These are phyloP conservation scores for Helicocarpus griseus DNA, from an alignment of 2,329 filamentous ascomycete species.

Conservation along the genomic window DNA sequence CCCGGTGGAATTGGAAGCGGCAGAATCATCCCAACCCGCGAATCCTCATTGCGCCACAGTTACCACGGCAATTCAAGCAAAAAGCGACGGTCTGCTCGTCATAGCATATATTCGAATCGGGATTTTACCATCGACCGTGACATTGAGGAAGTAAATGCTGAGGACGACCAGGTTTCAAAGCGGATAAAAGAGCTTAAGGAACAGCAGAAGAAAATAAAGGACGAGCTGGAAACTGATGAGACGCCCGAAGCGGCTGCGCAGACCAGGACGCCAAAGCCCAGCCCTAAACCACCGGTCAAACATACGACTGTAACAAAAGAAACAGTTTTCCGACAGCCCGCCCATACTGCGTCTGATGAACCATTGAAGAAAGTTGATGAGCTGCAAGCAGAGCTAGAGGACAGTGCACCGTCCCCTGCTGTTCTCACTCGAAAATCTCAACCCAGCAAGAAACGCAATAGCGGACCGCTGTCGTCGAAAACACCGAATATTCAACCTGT, in stretches of 20 bases:
- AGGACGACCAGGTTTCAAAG: conserved; percentile 48
- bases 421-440: conserved; percentile 51
- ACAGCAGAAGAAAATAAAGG: conserved; percentile 46
- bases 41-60: conserved; percentile 55
- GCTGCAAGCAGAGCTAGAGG: conserved; percentile 34
- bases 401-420: conserved; percentile 61
- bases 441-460: conserved; percentile 17
- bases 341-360: background rate
- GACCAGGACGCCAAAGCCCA: conserved; percentile 13
- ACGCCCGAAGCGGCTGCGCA: conserved; percentile 14
- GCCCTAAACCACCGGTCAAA: conserved; percentile 14
- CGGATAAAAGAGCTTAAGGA: conserved; percentile 49
- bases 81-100: conserved; percentile 43
- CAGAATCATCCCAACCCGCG: conserved; percentile 53
- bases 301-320: background rate
- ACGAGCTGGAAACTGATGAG: conserved; percentile 34
- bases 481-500: conserved; percentile 19
- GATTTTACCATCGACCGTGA: conserved; percentile 32
- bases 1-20: conserved; percentile 36
- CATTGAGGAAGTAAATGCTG: conserved; percentile 28
- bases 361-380: conserved; percentile 22
- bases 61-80: conserved; percentile 44
- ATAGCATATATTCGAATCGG: conserved; percentile 30
- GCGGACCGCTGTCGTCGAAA: conserved; percentile 20
- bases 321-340: background rate